phyloP scores from a whole-genome alignment of 768 basidiomycete genomes.

The Calvatia gigantea region DNA sequence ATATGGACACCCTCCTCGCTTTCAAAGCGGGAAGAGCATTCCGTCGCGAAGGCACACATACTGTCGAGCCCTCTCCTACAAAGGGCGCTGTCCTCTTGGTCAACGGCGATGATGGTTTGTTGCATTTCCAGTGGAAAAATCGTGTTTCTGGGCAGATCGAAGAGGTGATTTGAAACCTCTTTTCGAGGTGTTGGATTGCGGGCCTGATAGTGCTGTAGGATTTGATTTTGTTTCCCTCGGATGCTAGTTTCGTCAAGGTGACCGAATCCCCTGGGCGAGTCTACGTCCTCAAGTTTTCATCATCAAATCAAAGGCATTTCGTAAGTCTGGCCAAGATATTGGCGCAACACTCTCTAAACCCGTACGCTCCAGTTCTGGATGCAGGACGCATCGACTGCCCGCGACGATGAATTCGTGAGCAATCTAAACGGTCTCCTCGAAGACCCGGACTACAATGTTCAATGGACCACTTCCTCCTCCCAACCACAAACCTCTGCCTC shows the following conservation, averaged over 20 bases:
- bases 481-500: conserved; percentile 26
- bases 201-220: conserved; percentile 45
- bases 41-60: conserved; percentile 61
- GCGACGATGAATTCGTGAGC: conserved; percentile 69
- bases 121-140: conserved; percentile 83
- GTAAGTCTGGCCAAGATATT: conserved; percentile 33
- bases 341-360: conserved; percentile 9
- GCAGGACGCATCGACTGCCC: conserved; percentile 70
- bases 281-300: conserved; percentile 89
- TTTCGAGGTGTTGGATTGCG: background rate
- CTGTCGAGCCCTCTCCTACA: conserved; percentile 60
- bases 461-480: conserved; percentile 53
- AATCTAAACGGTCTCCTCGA: conserved; percentile 71
- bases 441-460: conserved; percentile 58
- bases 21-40: conserved; percentile 78
- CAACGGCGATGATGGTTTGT: conserved; percentile 68
- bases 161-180: conserved; percentile 43
- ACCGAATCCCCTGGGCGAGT: conserved; percentile 64
- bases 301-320: conserved; percentile 86
- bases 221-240: conserved; percentile 81
- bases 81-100: conserved; percentile 74
- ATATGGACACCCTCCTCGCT: conserved; percentile 44
- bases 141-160: conserved; percentile 54
- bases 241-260: conserved; percentile 80
- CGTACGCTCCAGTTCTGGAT: conserved; percentile 69